These are phyloP conservation scores for Metschnikowia peoriensis DNA, from an alignment of 805 yeast species.

Conservation along the genomic window DNA sequence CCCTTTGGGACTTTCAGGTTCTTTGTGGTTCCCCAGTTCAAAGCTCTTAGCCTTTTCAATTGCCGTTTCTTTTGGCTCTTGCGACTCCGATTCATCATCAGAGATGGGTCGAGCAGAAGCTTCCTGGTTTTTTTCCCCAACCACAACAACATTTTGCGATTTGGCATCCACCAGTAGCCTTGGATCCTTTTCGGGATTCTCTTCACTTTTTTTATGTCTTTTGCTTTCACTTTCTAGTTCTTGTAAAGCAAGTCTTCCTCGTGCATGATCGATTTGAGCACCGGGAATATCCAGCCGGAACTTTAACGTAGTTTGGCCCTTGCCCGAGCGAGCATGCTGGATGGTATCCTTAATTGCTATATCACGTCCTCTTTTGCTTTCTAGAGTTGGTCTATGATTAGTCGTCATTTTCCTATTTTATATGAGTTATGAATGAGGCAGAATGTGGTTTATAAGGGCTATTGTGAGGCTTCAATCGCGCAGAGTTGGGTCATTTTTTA, in stretches of 20 bases:
- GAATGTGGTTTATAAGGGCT: not conserved
- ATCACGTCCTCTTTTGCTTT: conserved; percentile 38
- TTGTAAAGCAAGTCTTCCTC: conserved; percentile 21
- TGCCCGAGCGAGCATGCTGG: conserved; percentile 32
- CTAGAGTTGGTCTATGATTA: conserved; percentile 43
- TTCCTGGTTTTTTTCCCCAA: not conserved
- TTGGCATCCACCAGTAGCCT: not conserved
- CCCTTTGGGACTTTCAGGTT: not conserved
- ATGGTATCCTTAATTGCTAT: conserved; percentile 32
- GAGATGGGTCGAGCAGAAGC: not conserved
- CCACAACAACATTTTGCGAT: not conserved
- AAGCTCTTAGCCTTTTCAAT: not conserved
- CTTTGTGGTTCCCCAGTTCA: not conserved
- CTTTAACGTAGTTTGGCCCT: conserved; percentile 34
- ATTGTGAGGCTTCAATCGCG: too few relatives aligned
- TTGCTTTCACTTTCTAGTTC: conserved; percentile 20
- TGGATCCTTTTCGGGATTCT: not conserved
- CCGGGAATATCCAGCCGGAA: conserved; percentile 27
- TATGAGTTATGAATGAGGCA: too few relatives aligned
- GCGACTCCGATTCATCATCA: not conserved
- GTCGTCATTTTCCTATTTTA: conserved; percentile 30
- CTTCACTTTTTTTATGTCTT: not conserved
- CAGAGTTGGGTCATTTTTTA: too few relatives aligned
- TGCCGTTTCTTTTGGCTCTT: not conserved
- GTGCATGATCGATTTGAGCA: conserved; percentile 14